Percentiles rank a stretch among this genome's conserved stretches.
Conservation (phyloP, 2,329 filamentous ascomycete genomes). For the Leptoxyphium fumago region DNA sequence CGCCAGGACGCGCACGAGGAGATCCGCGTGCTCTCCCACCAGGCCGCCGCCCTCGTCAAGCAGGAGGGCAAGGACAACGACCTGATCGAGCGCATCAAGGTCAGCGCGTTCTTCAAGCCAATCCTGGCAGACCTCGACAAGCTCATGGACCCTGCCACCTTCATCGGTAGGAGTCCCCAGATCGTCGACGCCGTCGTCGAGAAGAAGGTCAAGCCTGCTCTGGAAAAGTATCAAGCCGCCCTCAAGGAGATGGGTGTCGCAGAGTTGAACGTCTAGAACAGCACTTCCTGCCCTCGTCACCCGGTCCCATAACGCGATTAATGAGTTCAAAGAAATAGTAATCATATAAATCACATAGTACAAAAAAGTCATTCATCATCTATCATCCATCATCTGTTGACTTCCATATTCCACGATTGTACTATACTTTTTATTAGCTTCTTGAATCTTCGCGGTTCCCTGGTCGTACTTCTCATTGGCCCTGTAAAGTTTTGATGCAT, state of each 20-base stretch:
- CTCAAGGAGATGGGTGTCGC: slow-evolving; percentile 11
- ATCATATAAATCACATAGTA: too few relatives aligned
- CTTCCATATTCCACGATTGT: too few relatives aligned
- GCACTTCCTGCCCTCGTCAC: too few relatives aligned
- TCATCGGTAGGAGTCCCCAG: slow-evolving; percentile 24
- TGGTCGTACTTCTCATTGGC: too few relatives aligned
- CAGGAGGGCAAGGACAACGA: slow-evolving; percentile 64
- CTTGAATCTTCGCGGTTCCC: too few relatives aligned
- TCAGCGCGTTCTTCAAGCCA: slow-evolving; percentile 54
- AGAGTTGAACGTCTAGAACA: slow-evolving; percentile 15
- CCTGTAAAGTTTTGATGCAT: too few relatives aligned
- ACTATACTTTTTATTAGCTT: too few relatives aligned
- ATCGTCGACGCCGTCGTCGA: slow-evolving; percentile 25
- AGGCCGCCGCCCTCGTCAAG: slow-evolving; percentile 59
- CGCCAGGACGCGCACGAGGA: slow-evolving; percentile 77
- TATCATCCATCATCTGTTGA: too few relatives aligned
- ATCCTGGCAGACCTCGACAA: slow-evolving; percentile 21
- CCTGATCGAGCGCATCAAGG: slow-evolving; percentile 62
- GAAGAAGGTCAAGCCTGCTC: slow-evolving; percentile 21
- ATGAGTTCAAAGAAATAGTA: too few relatives aligned
- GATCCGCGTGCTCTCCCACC: slow-evolving; percentile 64
- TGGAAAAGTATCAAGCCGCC: slow-evolving; percentile 19
- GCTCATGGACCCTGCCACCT: slow-evolving; percentile 23
- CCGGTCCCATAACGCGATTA: too few relatives aligned
- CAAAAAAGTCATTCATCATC: too few relatives aligned